These are phyloP conservation scores for Trichoderma atroviride DNA, from an alignment of 2,329 filamentous ascomycete species.

Conservation along the genomic window DNA sequence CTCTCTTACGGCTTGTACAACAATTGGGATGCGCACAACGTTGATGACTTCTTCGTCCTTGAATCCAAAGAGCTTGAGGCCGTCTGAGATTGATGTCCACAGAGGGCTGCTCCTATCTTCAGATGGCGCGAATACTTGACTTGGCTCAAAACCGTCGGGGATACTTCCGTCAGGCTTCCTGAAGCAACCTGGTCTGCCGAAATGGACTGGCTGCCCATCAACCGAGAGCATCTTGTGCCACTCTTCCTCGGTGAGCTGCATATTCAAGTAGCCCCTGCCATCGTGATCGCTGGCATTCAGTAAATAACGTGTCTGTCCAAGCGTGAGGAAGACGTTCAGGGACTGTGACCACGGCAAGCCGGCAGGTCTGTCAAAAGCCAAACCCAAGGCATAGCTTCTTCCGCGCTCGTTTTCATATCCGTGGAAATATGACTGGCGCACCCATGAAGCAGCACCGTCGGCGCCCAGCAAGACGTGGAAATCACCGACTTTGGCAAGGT, in stretches of 20 bases:
- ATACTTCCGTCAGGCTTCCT: constrained; percentile 35
- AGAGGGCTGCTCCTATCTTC: constrained; percentile 36
- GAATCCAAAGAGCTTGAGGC: constrained; percentile 43
- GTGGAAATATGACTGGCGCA: constrained; percentile 39
- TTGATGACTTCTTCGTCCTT: constrained; percentile 42
- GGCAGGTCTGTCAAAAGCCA: constrained; percentile 40
- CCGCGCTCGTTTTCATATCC: constrained; percentile 42
- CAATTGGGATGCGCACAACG: constrained; percentile 42
- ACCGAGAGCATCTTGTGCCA: constrained; percentile 41
- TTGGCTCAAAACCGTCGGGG: constrained; percentile 37
- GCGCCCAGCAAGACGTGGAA: constrained; percentile 43
- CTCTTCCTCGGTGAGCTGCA: constrained; percentile 43
- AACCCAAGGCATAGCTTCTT: constrained; percentile 40
- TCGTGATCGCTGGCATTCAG: constrained; percentile 42
- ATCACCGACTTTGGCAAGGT: constrained; percentile 38
- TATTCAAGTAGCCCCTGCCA: constrained; percentile 41
- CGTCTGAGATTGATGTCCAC: constrained; percentile 41
- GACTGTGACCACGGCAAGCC: constrained; percentile 42
- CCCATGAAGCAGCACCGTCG: constrained; percentile 43
- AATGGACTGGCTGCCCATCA: constrained; percentile 39
- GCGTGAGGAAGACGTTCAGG: constrained; percentile 42
- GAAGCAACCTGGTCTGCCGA: constrained; percentile 40
- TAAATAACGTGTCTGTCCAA: constrained; percentile 42
- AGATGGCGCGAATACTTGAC: constrained; percentile 40
- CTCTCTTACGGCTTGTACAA: constrained; percentile 41